A percentile compares a stretch with the other conserved stretches of the same genome.
phyloP scores from a whole-genome alignment of 768 basidiomycete genomes.

The Mycena crocata region DNA sequence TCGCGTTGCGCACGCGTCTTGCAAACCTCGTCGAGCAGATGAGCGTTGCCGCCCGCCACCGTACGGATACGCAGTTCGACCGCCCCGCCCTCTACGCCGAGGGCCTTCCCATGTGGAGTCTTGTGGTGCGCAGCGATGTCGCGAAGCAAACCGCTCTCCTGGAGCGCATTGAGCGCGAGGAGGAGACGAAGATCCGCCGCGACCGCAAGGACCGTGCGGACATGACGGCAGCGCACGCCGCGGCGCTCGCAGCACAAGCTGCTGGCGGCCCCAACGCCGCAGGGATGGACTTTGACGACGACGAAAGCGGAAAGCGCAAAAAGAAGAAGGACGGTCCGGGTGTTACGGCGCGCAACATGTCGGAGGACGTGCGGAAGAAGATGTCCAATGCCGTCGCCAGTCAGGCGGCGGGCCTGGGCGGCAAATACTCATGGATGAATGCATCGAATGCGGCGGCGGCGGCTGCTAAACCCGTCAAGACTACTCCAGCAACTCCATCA shows the following conservation, averaged over 20 bases:
- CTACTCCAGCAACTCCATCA: conserved; percentile 46
- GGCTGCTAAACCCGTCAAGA: conserved; percentile 49
- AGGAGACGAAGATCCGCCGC: conserved; percentile 78
- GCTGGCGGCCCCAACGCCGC: conserved; percentile 47
- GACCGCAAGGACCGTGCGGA: conserved; percentile 86
- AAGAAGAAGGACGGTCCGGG: conserved; percentile 89
- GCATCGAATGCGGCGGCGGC: conserved; percentile 64
- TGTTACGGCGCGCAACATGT: conserved; percentile 89
- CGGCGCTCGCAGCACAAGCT: conserved; percentile 69
- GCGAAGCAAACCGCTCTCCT: conserved; percentile 81
- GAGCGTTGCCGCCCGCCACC: conserved; percentile 75
- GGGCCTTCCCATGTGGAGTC: conserved; percentile 84
- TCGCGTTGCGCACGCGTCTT: conserved; percentile 81
- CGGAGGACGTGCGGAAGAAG: conserved; percentile 91
- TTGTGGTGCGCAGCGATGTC: conserved; percentile 81
- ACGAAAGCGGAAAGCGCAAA: conserved; percentile 73
- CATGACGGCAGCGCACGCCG: conserved; percentile 76
- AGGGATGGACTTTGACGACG: conserved; percentile 50
- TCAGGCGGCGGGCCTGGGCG: conserved; percentile 86
- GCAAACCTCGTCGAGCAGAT: conserved; percentile 76
- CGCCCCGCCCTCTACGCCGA: conserved; percentile 74
- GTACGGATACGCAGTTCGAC: conserved; percentile 77
- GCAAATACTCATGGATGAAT: conserved; percentile 92
- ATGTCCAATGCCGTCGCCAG: conserved; percentile 91
- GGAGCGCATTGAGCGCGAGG: conserved; percentile 86